phyloP scores from a whole-genome alignment of 805 yeast genomes.

The Candida verbasci region DNA sequence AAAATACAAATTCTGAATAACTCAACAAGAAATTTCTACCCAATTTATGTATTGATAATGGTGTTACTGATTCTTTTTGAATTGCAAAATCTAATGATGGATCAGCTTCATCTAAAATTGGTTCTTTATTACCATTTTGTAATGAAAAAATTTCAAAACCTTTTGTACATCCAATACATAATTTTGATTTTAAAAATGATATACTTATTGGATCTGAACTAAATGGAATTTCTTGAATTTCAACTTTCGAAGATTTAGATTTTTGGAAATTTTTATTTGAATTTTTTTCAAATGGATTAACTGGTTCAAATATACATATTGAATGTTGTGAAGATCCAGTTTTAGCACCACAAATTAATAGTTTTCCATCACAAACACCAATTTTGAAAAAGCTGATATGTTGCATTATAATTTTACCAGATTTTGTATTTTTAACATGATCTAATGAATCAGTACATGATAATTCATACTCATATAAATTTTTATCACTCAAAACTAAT shows the following conservation, averaged over 20 bases:
- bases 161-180: slow-evolving; percentile 93
- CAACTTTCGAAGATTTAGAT: slow-evolving; percentile 54
- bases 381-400: slow-evolving; percentile 89
- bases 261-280: slow-evolving; percentile 56
- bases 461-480: slow-evolving; percentile 70
- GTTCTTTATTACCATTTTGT: slow-evolving; percentile 79
- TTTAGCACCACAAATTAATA: slow-evolving; percentile 86
- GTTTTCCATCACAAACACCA: slow-evolving; percentile 86
- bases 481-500: slow-evolving; percentile 77
- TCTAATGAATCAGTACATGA: slow-evolving; percentile 46
- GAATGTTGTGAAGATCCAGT: slow-evolving; percentile 77
- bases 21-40: slow-evolving; percentile 84
- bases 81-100: slow-evolving; percentile 93
- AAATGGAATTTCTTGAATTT: slow-evolving; percentile 71
- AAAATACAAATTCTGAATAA: slow-evolving; percentile 91
- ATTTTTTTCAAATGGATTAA: slow-evolving; percentile 56
- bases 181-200: slow-evolving; percentile 79
- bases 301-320: slow-evolving; percentile 84
- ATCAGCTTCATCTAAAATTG: slow-evolving; percentile 95
- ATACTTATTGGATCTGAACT: slow-evolving; percentile 88
- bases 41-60: slow-evolving; percentile 86
- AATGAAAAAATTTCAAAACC: slow-evolving; percentile 94
- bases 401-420: slow-evolving; percentile 75
- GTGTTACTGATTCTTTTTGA: slow-evolving; percentile 71
- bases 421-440: slow-evolving; percentile 49